Percentiles rank a stretch among this genome's conserved stretches.
Conservation (phyloP, 192 early-diverging fungal species). For the Dimargaris cristalligena region DNA sequence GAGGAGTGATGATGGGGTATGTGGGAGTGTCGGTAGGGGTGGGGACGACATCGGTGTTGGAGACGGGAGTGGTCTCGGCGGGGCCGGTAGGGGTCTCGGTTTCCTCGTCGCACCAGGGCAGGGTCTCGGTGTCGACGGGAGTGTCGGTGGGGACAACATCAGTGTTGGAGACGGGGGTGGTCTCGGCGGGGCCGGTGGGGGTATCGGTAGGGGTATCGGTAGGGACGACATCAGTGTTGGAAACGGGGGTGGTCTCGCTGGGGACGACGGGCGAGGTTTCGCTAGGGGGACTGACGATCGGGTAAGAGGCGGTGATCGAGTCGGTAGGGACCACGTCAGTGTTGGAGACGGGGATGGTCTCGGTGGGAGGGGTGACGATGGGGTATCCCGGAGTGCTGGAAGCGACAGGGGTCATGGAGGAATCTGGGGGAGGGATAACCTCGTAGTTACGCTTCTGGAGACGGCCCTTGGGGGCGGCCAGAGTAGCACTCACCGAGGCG, state of each 20-base stretch:
- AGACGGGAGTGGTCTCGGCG: background rate
- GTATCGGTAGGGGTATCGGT: background rate
- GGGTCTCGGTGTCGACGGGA: too few species aligned
- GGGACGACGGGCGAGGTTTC: background rate
- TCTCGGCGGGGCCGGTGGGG: background rate
- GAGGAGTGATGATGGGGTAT: background rate
- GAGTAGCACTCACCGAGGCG: slow-evolving; percentile 1
- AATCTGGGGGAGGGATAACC: background rate
- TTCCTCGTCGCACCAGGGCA: background rate
- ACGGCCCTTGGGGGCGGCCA: background rate
- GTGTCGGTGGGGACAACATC: background rate
- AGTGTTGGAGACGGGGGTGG: background rate
- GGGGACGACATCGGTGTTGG: background rate
- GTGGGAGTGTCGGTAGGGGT: background rate
- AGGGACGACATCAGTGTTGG: background rate
- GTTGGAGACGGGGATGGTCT: background rate
- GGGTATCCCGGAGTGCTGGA: background rate
- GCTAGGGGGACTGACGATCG: background rate
- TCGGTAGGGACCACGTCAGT: background rate
- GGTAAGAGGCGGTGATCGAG: background rate
- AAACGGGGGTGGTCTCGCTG: background rate
- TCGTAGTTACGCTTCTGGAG: background rate
- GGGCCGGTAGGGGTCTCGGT: background rate
- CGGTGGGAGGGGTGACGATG: background rate
- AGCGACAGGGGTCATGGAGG: background rate